phyloP scores from a whole-genome alignment of 805 yeast genomes.

The Saturnispora mendoncae region DNA sequence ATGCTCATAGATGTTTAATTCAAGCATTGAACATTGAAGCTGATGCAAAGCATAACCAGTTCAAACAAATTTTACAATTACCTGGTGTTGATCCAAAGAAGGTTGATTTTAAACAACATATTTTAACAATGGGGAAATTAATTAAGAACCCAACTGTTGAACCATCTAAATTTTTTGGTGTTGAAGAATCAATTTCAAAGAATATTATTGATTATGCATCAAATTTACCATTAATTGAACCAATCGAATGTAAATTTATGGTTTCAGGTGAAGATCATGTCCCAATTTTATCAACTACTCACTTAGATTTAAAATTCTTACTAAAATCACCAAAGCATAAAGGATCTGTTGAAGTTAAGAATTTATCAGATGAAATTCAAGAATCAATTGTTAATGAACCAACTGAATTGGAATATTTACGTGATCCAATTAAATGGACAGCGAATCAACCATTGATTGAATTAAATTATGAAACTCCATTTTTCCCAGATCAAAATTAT shows the following conservation, averaged over 20 bases:
- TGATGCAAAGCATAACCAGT: constrained; percentile 35
- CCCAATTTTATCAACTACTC: constrained; percentile 65
- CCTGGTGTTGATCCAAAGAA: constrained; percentile 55
- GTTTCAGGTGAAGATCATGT: constrained; percentile 80
- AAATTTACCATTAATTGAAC: constrained; percentile 57
- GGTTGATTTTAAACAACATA: constrained; percentile 40
- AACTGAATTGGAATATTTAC: constrained; percentile 55
- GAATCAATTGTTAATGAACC: constrained; percentile 40
- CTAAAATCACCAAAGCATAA: constrained; percentile 67
- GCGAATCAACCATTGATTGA: constrained; percentile 65
- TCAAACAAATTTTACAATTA: constrained; percentile 68
- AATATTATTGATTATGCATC: constrained; percentile 48
- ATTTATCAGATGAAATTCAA: constrained; percentile 27
- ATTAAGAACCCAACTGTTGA: constrained; percentile 50
- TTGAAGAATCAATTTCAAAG: constrained; percentile 30
- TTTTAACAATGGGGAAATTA: constrained; percentile 61
- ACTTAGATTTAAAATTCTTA: constrained; percentile 65
- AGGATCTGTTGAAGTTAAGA: constrained; percentile 39
- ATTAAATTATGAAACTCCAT: constrained; percentile 54
- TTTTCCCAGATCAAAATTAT: constrained; percentile 51
- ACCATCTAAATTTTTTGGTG: constrained; percentile 48
- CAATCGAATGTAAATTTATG: constrained; percentile 61
- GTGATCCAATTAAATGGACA: constrained; percentile 62
- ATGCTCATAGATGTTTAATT: constrained; percentile 58
- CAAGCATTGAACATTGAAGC: constrained; percentile 53